Evolutionary conservation across 306 rosid species (phyloP), one percentile per base, ranked within the genome.

Genomic region (Castanopsis chinensis): DNA sequence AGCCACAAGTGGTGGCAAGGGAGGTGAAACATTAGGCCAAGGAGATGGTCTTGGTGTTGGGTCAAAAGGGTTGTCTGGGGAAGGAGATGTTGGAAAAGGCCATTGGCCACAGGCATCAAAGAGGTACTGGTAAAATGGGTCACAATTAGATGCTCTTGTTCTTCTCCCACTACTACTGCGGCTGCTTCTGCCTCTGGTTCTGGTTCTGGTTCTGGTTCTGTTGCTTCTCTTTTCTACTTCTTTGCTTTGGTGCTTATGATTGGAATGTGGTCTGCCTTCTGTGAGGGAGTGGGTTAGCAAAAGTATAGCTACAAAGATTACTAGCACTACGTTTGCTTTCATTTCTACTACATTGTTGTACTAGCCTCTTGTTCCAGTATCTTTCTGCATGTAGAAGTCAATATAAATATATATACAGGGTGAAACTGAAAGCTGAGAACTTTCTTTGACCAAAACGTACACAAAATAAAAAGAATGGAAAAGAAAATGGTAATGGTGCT

Each of bases 31-130:
- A 43, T 60, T 72, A 2, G 27, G 77, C 45, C 56, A 28, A 37
- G 84, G 85, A 6, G 82, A 45, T 5, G 83, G 87, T 43, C 82
- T 51, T 17, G 89, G 89, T 30, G 89, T 67, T 53, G 89, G 92
- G 14, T 58, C 73, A 86, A 92, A 92, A 1, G 98, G 98, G 81
- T 94, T 94, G 55, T 90, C 37, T 52, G 91, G 92, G 60, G 85
- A 92, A 37, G 90, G 86, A 41, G 54, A 83, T 1, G 83, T 90
- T 67, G 94, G 86, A 28, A 94, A 94, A 83, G 98, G 94, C 97
- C 97, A 94, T 65, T 81, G 87, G 61, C 91, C 93, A 71, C 98
- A 94, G 8, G 64, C 23, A n/a, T 58, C 93, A 85, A 59, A 92
- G 17, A 94, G 73, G 69, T 69, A 94, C 32, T 84, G 80, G 85